Evolutionary conservation across 2,329 filamentous ascomycete genomes (phyloP), one percentile per base, ranked within the genome.

Genomic region (Aspergillus uvarum): DNA sequence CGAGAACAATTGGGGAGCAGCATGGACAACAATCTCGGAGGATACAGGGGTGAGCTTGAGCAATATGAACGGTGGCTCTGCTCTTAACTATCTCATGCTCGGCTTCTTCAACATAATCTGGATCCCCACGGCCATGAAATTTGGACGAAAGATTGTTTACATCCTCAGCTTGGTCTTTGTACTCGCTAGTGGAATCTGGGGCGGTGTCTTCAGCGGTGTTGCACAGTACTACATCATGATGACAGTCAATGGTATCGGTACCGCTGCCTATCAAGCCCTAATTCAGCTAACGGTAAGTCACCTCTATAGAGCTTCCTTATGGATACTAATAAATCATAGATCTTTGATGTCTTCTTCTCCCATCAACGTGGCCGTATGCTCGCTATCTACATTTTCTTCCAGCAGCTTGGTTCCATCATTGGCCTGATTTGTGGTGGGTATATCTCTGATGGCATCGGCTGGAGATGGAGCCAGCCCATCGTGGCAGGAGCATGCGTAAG

Each of bases 101-200:
- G 76, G 75, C 5, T 76, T 79, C 49, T 71, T 76, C 63, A 79
- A 79, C 49, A 73, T 79, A 32, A 74, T 77, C 59, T 78, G 74
- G 69, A 70, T 72, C 7, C 69, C 69, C 1, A 70, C 70, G 1
- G 73, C 72, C 0, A 74, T 72, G 67, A 75, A 72, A 35, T 59
- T 71, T 14, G 73, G 73, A 7, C 70, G 73, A 7, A 70, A 71
- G 50, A 68, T 76, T 21, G 72, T 77, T 14, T 75, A 74, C 44
- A 70, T 78, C 5, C 47, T 71, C 6, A 77, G 71, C 24, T 67
- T 74, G 32, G 51, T 72, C 3, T 67, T 77, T 8, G 71, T 73
- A 26, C 61, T 71, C 1, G 65, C 58, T 8, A 65, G 69, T 7
- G 71, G 66, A 35, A 59, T 77, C n/a, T 77, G 74, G 73, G 66